These are phyloP conservation scores for Aeminium ludgeri DNA, from an alignment of 495 filamentous ascomycete genomes.

Conservation along the genomic window DNA sequence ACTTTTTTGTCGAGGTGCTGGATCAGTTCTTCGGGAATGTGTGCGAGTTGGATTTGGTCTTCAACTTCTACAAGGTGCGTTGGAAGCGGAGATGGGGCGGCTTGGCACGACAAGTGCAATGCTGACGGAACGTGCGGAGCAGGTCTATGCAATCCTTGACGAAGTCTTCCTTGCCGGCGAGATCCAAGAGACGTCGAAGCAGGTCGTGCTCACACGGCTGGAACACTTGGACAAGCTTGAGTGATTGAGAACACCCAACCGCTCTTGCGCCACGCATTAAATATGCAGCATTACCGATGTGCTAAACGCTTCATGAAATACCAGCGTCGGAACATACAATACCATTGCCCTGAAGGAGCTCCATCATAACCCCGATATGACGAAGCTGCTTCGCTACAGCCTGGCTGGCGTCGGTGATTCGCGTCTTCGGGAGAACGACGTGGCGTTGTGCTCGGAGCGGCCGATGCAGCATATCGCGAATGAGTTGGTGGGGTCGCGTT, in stretches of 20 bases:
- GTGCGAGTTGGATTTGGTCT: slow-evolving; percentile 95
- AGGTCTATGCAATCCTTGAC: slow-evolving; percentile 97
- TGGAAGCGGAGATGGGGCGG: background rate
- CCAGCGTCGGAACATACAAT: too few relatives aligned
- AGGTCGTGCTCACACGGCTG: slow-evolving; percentile 84
- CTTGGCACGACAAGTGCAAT: background rate
- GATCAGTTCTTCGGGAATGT: slow-evolving; percentile 98
- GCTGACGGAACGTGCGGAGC: slow-evolving; percentile 12
- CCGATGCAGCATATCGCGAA: too few relatives aligned
- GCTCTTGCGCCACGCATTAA: too few relatives aligned
- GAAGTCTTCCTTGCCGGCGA: slow-evolving; percentile 95
- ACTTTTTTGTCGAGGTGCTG: slow-evolving; percentile 98
- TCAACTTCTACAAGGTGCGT: slow-evolving; percentile 82
- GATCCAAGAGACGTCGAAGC: slow-evolving; percentile 95
- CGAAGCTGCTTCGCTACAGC: too few relatives aligned
- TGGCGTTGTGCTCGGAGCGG: too few relatives aligned
- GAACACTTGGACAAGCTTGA: slow-evolving; percentile 96
- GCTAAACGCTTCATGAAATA: too few relatives aligned
- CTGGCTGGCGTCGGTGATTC: too few relatives aligned
- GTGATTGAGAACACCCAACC: slow-evolving; percentile 26
- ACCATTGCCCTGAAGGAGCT: too few relatives aligned
- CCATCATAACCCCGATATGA: too few relatives aligned
- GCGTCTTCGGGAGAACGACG: too few relatives aligned
- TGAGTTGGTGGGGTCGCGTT: too few relatives aligned
- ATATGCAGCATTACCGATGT: too few relatives aligned